Base-by-base conservation (phyloP, 1,284 basidiomycete species). In the Puccinia horiana region DNA sequence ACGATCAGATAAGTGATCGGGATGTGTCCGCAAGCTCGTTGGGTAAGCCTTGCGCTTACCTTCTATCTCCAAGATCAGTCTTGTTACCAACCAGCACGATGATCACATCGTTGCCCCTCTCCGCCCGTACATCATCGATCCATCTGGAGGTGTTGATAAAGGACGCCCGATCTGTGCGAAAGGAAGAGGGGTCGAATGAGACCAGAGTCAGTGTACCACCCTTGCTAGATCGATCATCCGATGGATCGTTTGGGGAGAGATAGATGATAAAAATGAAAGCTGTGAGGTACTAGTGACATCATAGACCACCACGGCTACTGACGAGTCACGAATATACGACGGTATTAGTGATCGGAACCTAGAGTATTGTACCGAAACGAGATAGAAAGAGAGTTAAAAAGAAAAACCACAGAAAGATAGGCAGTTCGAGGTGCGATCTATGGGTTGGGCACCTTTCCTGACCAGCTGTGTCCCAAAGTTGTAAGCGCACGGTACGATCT, bases 31-130 rank as follows among this genome's bases (percentile, higher is more conserved):
- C n/a, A n/a, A n/a, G 35, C 35, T 16, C 32, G 32, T 35, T 61
- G 12, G 9, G 29, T 18, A 37, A 26, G 32, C 16, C 32, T n/a
- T 18, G 20, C 47, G 26, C 44, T 75, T 42, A 94, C 93, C 94
- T 91, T 87, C 95, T 95, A 87, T 95, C 94, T 49, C 93, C 94
- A 83, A 98, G 88, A 89, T 99, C 97, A 26, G 97, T 97, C 90
- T 99, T 99, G 89, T 99, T 99, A 73, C 97, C 97, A 8, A 99
- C 97, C 20, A 99, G 89, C 23, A 98, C 96, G 85, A 99, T 98
- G 86, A 99, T 98, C 47, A 99, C 97, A 86, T 99, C 97, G 88
- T 93, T 94, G 83, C 97, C 97, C 86, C 97, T 90, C 88, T 99
- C 97, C 83, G 95, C 96, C 81, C 96, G 91, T 56, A 99, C 97